Evolutionary conservation across 768 basidiomycete genomes (phyloP).

Genomic region (Daedalea quercina): DNA sequence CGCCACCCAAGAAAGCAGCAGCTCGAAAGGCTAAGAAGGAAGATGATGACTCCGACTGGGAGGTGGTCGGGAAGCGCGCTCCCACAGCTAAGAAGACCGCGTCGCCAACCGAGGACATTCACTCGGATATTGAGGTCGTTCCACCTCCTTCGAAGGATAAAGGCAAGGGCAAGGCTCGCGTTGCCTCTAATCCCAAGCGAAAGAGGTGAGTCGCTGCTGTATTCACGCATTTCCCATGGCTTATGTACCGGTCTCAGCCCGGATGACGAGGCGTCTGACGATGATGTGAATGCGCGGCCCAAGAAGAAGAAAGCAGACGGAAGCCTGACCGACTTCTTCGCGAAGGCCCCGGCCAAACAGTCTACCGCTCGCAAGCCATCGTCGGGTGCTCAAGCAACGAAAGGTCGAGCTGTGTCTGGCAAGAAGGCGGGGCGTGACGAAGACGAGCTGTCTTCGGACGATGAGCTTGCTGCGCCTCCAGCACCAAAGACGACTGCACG

Average conservation of each 20-base stretch:
- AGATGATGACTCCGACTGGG: slow-evolving; percentile 24
- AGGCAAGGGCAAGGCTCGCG: slow-evolving; percentile 40
- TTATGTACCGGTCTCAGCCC: slow-evolving; percentile 21
- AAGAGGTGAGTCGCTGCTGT: slow-evolving; percentile 54
- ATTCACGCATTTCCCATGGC: neutral
- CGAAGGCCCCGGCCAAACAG: slow-evolving; percentile 36
- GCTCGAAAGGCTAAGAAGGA: too few relatives aligned
- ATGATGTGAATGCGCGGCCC: slow-evolving; percentile 36
- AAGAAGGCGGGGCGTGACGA: slow-evolving; percentile 44
- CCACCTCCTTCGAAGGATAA: slow-evolving; percentile 23
- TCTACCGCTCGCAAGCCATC: slow-evolving; percentile 20
- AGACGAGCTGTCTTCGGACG: slow-evolving; percentile 36
- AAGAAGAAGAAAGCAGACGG: slow-evolving; percentile 45
- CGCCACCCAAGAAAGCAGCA: slow-evolving; percentile 24
- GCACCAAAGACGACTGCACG: slow-evolving; percentile 29
- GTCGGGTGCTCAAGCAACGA: slow-evolving; percentile 9
- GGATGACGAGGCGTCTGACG: slow-evolving; percentile 30
- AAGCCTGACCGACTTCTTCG: slow-evolving; percentile 55
- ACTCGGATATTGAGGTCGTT: slow-evolving; percentile 35
- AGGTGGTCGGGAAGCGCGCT: neutral
- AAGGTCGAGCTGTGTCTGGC: slow-evolving; percentile 36
- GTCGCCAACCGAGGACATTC: slow-evolving; percentile 29
- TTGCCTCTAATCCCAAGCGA: slow-evolving; percentile 40
- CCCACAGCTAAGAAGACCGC: slow-evolving; percentile 26
- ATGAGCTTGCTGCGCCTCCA: slow-evolving; percentile 34